Evolutionary conservation across 2,329 filamentous ascomycete species (phyloP), one percentile per base, ranked within the genome.

Genomic region (Magnaporthiopsis rhizophila): DNA sequence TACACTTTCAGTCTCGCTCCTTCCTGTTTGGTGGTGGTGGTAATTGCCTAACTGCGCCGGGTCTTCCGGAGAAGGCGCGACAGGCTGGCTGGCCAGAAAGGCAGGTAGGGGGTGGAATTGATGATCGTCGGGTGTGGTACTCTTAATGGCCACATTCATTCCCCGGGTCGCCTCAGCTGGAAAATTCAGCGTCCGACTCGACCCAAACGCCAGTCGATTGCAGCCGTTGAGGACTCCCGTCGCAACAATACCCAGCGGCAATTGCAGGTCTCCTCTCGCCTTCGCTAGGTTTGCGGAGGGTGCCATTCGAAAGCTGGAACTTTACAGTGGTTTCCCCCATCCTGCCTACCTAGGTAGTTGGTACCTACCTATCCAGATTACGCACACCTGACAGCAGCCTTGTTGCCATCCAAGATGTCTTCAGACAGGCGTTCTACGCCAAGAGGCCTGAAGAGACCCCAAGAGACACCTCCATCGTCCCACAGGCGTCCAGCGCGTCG

Each of bases 401-500:
- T n/a, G 21, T 11, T n/a, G 21, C n/a, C 45, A 21, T 3, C 45
- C 45, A 24, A 21, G 45, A 53, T 53, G 45, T 11, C 45, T n/a
- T 53, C 45, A 18, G 38, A 18, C 38, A 6, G 38, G 15, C 38
- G 15, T 9, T 18, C 38, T 50, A 6, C 38, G 18, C 38, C 38
- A 11, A 53, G 45, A 24, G 21, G 45, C 45, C 21, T 53, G 45
- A 53, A 53, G 45, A n/a, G 45, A 24, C 45, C 21, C 45, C 45
- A n/a, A 2, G 18, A 53, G 45, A 4, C 18, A 53, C n/a, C 45
- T 53, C 2, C 45, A n/a, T 53, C 38, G 7, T 8, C 45, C 45
- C 2, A 53, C 21, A 21, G 45, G 21, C 45, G 45, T 53, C 45
- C 45, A 53, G 64, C 62, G 68, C 36, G 18, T 3, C 45, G 45